Evolutionary conservation across 2,329 filamentous ascomycete genomes (phyloP), one percentile per base, ranked within the genome.

Genomic region (Pseudocercospora cruenta): DNA sequence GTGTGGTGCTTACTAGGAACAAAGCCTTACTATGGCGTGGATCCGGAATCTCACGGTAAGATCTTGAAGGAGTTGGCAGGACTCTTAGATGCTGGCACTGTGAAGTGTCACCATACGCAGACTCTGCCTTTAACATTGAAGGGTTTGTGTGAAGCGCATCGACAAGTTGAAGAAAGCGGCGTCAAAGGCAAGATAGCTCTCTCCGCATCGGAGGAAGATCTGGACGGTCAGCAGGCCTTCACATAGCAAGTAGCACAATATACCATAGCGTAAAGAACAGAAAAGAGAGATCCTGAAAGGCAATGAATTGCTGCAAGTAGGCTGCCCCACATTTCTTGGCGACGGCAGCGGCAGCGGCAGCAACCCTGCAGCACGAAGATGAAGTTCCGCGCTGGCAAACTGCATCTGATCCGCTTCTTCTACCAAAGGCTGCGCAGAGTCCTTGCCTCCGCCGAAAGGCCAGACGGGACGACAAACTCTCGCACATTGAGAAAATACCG

Each of bases 81-180:
- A 51, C 66, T 77, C 53, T 36, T 82, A 14, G 80, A 81, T 58
- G 68, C 75, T 2, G 79, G 78, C 0, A 73, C 65, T 8, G 70
- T 82, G 39, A 76, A 78, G 65, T 81, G 78, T 51, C 78, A 81
- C 71, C 69, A 81, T 65, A 79, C 71, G 54, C 74, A 77, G 69
- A 75, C 74, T 58, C 55, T 80, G 26, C 76, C 72, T 49, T 66
- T 80, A 39, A 80, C 77, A 24, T 69, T 76, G 1, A 75, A 79
- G 51, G 80, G 80, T 0, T 53, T 83, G 28, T 77, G 75, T 51
- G 75, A 79, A 63, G 81, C 78, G 12, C 81, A 83, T 68, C 68
- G 76, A 62, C 69, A 75, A 14, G 74, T 82, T 36, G 79, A 82
- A 66, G 73, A 67, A 16, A 78, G 78, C 14, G 78, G 74, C 45